Evolutionary conservation across 306 rosid species (phyloP).

Genomic region (Ceratonia siliqua): DNA sequence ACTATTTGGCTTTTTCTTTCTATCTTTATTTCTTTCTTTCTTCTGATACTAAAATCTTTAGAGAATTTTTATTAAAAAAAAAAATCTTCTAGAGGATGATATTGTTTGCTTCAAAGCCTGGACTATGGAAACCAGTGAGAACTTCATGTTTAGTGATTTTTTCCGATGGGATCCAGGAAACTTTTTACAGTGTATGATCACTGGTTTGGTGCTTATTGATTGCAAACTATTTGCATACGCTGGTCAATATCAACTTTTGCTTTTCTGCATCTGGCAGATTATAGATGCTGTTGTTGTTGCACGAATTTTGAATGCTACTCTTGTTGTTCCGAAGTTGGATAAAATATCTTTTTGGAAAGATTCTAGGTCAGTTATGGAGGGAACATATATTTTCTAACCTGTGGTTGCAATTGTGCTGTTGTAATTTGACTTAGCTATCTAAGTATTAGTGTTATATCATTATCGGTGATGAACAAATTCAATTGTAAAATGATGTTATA

Average conservation of each 20-base stretch:
- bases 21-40: too few species aligned
- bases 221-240: conserved; percentile 22
- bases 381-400: conserved; percentile 4
- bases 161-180: background rate
- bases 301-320: conserved; percentile 83
- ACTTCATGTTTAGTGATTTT: background rate
- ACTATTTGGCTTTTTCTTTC: background rate
- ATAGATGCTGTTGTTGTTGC: conserved; percentile 95
- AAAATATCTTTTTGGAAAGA: conserved; percentile 91
- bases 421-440: conserved; percentile 15
- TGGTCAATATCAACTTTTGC: conserved; percentile 30
- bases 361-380: conserved; percentile 54
- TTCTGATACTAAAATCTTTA: background rate
- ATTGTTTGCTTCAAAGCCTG: conserved; percentile 27
- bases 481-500: background rate
- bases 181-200: conserved; percentile 5
- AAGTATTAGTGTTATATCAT: background rate
- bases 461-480: conserved; percentile 3
- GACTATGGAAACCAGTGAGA: conserved; percentile 6
- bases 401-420: conserved; percentile 20
- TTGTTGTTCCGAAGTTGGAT: conserved; percentile 89
- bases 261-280: conserved; percentile 62
- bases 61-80: too few species aligned
- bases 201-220: conserved; percentile 26
- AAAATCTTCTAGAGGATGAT: too few species aligned